Evolutionary conservation across 2,329 filamentous ascomycete genomes (phyloP).

Genomic region (Aspergillus ochraceoroseus): DNA sequence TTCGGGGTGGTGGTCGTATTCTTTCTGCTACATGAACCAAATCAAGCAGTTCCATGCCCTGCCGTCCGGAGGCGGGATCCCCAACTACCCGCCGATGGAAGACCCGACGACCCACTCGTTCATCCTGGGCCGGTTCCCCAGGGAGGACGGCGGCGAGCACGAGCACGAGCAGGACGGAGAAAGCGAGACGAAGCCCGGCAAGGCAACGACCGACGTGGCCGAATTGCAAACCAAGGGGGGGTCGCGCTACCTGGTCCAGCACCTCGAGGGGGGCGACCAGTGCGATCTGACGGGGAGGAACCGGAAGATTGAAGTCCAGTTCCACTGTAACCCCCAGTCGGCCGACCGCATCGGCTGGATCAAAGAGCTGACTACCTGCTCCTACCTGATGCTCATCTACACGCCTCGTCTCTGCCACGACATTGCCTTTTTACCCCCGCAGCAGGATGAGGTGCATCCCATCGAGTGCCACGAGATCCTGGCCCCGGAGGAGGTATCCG

Average conservation of each 20-base stretch:
- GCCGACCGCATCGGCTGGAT: slow-evolving; percentile 81
- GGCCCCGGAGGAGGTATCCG: slow-evolving; percentile 49
- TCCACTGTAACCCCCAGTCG: slow-evolving; percentile 71
- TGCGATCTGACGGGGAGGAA: slow-evolving; percentile 81
- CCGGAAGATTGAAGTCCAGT: slow-evolving; percentile 75
- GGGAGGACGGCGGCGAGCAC: slow-evolving; percentile 35
- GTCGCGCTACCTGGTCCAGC: slow-evolving; percentile 79
- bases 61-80: slow-evolving; percentile 62
- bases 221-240: slow-evolving; percentile 77
- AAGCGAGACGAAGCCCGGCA: slow-evolving; percentile 26
- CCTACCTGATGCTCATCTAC: slow-evolving; percentile 89
- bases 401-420: slow-evolving; percentile 85
- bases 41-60: slow-evolving; percentile 88
- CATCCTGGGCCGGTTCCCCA: slow-evolving; percentile 62
- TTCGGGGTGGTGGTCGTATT: slow-evolving; percentile 93
- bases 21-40: slow-evolving; percentile 83
- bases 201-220: slow-evolving; percentile 44
- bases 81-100: slow-evolving; percentile 65
- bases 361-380: slow-evolving; percentile 85
- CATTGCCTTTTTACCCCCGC: slow-evolving; percentile 75
- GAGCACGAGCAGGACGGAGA: slow-evolving; percentile 29
- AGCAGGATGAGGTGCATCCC: slow-evolving; percentile 67
- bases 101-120: slow-evolving; percentile 73
- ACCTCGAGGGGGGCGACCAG: slow-evolving; percentile 69
- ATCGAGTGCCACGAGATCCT: slow-evolving; percentile 74